Evolutionary conservation across 345 rosid species (phyloP), one percentile per base, ranked within the genome.

Genomic region (Erysimum cheiranthoides): DNA sequence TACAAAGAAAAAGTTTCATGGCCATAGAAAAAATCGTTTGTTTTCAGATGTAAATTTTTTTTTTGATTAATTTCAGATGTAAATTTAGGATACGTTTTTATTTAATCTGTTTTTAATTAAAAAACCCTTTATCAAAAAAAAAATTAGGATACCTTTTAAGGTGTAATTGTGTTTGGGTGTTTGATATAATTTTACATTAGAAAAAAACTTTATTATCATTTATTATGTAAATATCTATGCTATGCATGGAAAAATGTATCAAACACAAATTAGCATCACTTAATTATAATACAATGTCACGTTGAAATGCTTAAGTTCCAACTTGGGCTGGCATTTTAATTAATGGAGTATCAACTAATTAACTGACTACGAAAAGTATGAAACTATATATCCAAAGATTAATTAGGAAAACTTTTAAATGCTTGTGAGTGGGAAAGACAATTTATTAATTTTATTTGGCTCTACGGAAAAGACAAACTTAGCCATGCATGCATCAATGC

Each of bases 401-500:
- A 47, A 13, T 67, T 16, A 67, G 45, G n/a, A 10, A 47, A 38
- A 18, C n/a, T 49, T 66, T 36, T 32, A 38, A 47, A 58, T 47
- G 73, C 42, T 46, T 66, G 42, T 46, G 34, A 47, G 73, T 66
- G 78, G 67, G 52, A 58, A 66, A 57, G 42, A 47, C 66, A 64
- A n/a, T n/a, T n/a, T n/a, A n/a, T n/a, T n/a, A 12, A 36, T 43
- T 6, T 46, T n/a, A n/a, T 54, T 42, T 73, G 47, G 61, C 68
- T 59, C 52, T 9, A 39, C 17, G 61, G 59, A 66, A 75, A 75
- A 75, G 73, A 75, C 73, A 75, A 75, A 67, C 61, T 67, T 75
- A 49, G 73, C 61, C 78, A 75, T 75, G 78, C 78, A 66, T 47
- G 73, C 78, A 66, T 66, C 73, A 58, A 74, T 47, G 61, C 78